Percentiles rank a stretch among this genome's conserved stretches.
phyloP scores from a whole-genome alignment of 1,284 basidiomycete genomes.

The Ustilago xerochloae region DNA sequence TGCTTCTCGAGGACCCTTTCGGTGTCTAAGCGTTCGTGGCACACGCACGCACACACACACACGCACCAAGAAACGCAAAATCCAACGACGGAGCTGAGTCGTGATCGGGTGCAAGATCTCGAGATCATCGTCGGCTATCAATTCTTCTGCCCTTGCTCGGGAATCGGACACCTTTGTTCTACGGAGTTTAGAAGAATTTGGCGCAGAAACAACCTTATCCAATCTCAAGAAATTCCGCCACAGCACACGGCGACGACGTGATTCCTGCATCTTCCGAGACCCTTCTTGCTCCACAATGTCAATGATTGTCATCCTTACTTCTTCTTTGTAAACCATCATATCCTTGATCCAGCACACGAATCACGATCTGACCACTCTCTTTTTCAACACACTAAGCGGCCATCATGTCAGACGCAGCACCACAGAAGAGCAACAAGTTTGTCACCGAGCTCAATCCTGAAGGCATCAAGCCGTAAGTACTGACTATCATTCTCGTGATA shows the following conservation, averaged over 20 bases:
- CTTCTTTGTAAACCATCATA: background rate
- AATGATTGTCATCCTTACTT: background rate
- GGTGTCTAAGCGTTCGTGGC: conserved; percentile 6
- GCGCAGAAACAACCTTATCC: conserved; percentile 4
- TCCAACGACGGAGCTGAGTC: conserved; percentile 4
- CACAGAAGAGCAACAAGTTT: conserved; percentile 50
- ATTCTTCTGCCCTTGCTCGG: background rate
- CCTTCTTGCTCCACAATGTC: conserved; percentile 1
- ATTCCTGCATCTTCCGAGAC: conserved; percentile 15
- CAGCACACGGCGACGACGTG: conserved; percentile 26
- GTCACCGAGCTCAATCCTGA: conserved; percentile 78
- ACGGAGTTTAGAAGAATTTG: background rate
- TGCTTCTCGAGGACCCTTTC: conserved; percentile 12
- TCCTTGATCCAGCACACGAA: background rate
- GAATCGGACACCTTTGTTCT: background rate
- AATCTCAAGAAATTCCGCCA: conserved; percentile 23
- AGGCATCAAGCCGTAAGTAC: conserved; percentile 86
- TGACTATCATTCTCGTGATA: conserved; percentile 57
- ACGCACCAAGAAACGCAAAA: conserved; percentile 18
- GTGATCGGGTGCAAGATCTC: conserved; percentile 26
- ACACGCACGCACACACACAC: background rate
- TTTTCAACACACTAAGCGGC: background rate
- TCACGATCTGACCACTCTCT: background rate
- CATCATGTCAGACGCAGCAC: conserved; percentile 35
- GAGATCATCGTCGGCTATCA: background rate